phyloP scores from a whole-genome alignment of 768 basidiomycete species.

The Dioszegia crocea region DNA sequence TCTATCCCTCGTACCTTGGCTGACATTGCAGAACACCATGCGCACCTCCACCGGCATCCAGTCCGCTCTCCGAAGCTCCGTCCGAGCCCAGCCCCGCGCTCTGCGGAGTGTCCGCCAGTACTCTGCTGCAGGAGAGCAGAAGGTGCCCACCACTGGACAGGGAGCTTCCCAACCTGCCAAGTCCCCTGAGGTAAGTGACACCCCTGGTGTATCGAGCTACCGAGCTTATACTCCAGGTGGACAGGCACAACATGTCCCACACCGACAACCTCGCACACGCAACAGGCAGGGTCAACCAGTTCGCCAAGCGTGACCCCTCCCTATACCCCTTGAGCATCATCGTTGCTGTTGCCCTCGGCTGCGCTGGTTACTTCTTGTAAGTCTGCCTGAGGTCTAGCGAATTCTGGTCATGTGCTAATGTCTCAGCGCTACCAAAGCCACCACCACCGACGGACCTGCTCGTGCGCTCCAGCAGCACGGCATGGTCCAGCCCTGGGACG shows the following conservation, averaged over 20 bases:
- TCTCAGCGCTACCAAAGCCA: slow-evolving; percentile 39
- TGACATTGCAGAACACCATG: background rate
- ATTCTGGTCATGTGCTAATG: background rate
- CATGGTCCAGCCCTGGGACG: slow-evolving; percentile 47
- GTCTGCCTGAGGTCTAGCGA: slow-evolving; percentile 12
- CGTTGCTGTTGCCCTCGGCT: slow-evolving; percentile 38
- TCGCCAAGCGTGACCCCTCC: slow-evolving; percentile 49
- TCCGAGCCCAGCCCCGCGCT: background rate
- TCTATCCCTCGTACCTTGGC: background rate
- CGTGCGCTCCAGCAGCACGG: slow-evolving; percentile 27
- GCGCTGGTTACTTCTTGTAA: slow-evolving; percentile 49
- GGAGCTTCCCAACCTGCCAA: slow-evolving; percentile 1
- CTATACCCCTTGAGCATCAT: slow-evolving; percentile 46
- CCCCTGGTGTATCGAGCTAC: background rate
- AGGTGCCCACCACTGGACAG: slow-evolving; percentile 1
- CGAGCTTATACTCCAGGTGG: slow-evolving; percentile 20
- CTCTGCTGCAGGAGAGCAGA: background rate
- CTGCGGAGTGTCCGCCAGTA: background rate
- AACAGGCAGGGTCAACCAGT: slow-evolving; percentile 44
- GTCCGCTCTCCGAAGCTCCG: background rate
- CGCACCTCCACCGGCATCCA: background rate
- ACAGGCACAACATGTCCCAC: slow-evolving; percentile 38
- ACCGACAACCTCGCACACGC: slow-evolving; percentile 37
- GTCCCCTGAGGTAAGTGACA: background rate
- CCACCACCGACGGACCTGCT: slow-evolving; percentile 33